Base-by-base conservation (phyloP, 2,329 filamentous ascomycete species). In the Fusarium piperis region DNA sequence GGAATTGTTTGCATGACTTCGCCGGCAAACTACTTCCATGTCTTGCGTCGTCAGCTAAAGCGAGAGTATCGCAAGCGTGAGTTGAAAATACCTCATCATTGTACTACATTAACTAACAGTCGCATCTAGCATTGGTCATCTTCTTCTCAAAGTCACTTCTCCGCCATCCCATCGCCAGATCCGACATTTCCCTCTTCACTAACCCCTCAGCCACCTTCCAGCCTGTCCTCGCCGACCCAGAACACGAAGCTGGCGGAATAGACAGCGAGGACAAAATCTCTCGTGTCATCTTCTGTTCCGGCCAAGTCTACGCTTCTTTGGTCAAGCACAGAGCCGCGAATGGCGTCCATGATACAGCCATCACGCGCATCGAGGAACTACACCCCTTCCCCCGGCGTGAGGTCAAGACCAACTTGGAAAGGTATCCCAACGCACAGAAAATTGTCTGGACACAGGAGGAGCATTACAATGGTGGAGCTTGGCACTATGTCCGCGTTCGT, bases 71-170 rank as follows among this genome's bases (percentile, higher is more conserved):
- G 96, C 84, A 99, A 98, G 87, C 96, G 93, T 95, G 88, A 89
- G 93, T 87, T 15, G 23, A 36, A 5, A 16, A 9, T 16, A 2
- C 20, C 13, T 2, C 8, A 16, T 26, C 2, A 12, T 36, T 33
- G 20, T 5, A 2, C 20, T 12, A 3, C 11, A 15, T 3, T 0
- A 8, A 36, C 46, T 62, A n/a, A 60, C 38, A n/a, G 71, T 61
- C 65, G 64, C 20, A 74, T 4, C 20, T 78, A 95, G 93, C 96
- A 75, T 89, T 99, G 62, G 88, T 98, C 78, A 92, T 97, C 74
- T 98, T 99, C 91, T 98, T 98, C 89, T 97, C 94, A 76, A 99
- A 99, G 86, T 92, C 94, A 66, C 89, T 99, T 48, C 92, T 99
- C 72, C 94, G 96, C 79, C 96, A 99, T 83, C 95, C 95, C 35